Evolutionary conservation across 75 land plant species (phyloP).

Genomic region (Picea sitchensis): DNA sequence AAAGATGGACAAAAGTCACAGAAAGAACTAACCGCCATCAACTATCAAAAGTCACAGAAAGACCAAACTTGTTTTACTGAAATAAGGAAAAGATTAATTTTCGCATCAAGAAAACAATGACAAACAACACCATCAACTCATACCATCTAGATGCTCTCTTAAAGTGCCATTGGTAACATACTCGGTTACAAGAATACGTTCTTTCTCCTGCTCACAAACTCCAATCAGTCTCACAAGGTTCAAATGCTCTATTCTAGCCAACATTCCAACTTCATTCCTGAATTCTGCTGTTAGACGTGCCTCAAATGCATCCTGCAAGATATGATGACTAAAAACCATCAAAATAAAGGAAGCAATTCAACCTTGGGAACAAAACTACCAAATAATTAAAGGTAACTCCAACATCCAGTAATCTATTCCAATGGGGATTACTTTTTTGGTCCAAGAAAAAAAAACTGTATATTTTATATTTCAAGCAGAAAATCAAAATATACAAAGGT

Average conservation of each 20-base stretch:
- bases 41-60: neutral
- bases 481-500: no score
- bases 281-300: conserved; percentile 59
- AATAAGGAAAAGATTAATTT: neutral
- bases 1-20: neutral
- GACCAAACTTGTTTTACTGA: neutral
- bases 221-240: conserved; percentile 88
- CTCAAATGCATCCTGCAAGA: conserved; percentile 63
- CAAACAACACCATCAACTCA: neutral
- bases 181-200: conserved; percentile 81
- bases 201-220: conserved; percentile 68
- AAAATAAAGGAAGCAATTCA: neutral
- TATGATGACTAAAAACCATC: neutral
- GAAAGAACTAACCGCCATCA: neutral
- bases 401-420: neutral
- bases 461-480: no score
- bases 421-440: no score
- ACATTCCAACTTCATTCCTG: conserved; percentile 75
- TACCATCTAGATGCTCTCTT: conserved; percentile 93
- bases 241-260: conserved; percentile 77
- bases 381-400: neutral
- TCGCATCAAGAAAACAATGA: neutral
- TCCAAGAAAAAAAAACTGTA: no score
- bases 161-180: conserved; percentile 87
- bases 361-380: neutral